These are phyloP conservation scores for Nothophytophthora sp. DNA, from an alignment of 352 stramenopile genomes.

Conservation along the genomic window DNA sequence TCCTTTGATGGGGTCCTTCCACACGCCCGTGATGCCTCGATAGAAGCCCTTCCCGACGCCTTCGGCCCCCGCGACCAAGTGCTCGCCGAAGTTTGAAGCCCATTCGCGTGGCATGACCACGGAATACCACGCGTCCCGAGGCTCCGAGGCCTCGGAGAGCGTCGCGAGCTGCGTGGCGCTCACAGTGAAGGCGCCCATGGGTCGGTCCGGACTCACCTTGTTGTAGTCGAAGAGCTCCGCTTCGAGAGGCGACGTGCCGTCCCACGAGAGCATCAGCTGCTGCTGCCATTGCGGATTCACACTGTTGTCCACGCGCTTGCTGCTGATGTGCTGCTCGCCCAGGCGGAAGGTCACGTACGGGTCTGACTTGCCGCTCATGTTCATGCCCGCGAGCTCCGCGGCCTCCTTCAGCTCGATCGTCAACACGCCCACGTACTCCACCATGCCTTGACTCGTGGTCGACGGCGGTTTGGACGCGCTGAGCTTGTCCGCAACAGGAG, in stretches of 20 bases:
- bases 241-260: constrained; percentile 62
- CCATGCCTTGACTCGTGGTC: constrained; percentile 60
- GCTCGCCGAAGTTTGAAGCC: constrained; percentile 77
- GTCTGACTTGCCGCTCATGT: constrained; percentile 80
- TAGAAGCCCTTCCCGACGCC: constrained; percentile 71
- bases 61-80: constrained; percentile 78
- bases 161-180: constrained; percentile 36
- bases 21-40: constrained; percentile 71
- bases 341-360: constrained; percentile 79
- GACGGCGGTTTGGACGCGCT: constrained; percentile 3
- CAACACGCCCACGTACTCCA: constrained; percentile 83
- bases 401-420: constrained; percentile 72
- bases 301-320: constrained; percentile 66
- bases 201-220: constrained; percentile 58
- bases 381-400: constrained; percentile 61
- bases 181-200: constrained; percentile 66
- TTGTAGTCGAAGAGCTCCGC: constrained; percentile 78
- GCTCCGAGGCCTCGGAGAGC: constrained; percentile 20
- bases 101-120: constrained; percentile 69
- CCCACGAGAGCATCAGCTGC: constrained; percentile 80
- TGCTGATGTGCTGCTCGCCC: constrained; percentile 72
- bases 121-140: constrained; percentile 53
- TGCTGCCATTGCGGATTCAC: constrained; percentile 71
- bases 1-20: constrained; percentile 79
- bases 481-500: constrained; percentile 11